phyloP scores from a whole-genome alignment of 169 alveolate species.

The Plasmodium gallinaceum region DNA sequence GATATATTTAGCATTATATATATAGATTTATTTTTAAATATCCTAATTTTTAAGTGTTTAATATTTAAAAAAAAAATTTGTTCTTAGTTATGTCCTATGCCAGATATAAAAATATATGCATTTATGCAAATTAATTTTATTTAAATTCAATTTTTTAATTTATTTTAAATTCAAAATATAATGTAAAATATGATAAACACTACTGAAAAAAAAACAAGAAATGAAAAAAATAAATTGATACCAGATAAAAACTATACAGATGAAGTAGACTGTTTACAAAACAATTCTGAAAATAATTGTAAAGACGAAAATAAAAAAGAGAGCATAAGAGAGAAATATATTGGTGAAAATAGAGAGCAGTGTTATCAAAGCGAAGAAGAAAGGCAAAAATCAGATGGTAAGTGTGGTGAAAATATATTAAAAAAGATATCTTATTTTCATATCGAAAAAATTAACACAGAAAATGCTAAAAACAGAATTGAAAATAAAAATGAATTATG shows the following conservation, averaged over 20 bases:
- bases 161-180: too few relatives aligned
- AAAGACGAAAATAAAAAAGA: background rate
- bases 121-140: too few relatives aligned
- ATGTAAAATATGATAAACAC: background rate
- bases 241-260: background rate
- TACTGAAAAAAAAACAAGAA: background rate
- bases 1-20: too few relatives aligned
- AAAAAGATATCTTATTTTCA: too few relatives aligned
- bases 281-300: background rate
- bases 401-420: background rate
- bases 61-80: too few relatives aligned
- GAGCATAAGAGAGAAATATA: background rate
- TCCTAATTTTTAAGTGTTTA: too few relatives aligned
- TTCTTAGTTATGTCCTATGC: too few relatives aligned
- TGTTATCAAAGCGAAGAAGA: background rate
- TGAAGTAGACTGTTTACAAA: background rate
- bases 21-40: too few relatives aligned
- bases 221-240: background rate
- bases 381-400: background rate
- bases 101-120: too few relatives aligned
- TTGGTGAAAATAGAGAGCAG: background rate
- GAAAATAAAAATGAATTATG: too few relatives aligned
- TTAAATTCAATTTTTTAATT: too few relatives aligned
- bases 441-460: background rate
- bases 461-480: background rate